Base-by-base conservation (phyloP, 306 rosid genomes). In the Prunus davidiana region DNA sequence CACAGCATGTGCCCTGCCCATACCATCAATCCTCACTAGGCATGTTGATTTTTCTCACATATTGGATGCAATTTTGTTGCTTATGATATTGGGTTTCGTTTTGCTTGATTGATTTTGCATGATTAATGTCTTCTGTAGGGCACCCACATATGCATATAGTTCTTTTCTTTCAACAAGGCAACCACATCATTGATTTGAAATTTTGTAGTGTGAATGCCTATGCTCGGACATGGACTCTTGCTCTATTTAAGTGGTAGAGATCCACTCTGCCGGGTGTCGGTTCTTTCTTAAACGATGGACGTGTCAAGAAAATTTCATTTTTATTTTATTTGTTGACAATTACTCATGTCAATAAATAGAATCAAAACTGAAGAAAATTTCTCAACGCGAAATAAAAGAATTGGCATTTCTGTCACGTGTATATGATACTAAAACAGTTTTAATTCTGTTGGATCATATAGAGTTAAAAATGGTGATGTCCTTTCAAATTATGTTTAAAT, bases 1-100 rank as follows among this genome's bases (percentile, higher is more conserved):
- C 87, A 83, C 28, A 20, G 55, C 97, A 91, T 86, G 94, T 87
- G 90, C 78, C 75, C 70, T 69, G 84, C 92, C 92, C 97, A 87
- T 84, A 69, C 88, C 50, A 18, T 58, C 70, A 82, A 77, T 79
- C 38, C 65, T 46, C 77, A 67, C 54, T 4, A 79, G 51, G 73
- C 3, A 5, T n/a, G 66, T 79, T 51, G 69, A 47, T 43, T 47
- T 66, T 73, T 24, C 32, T 52, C 14, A 45, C 58, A 72, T 46
- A 75, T 51, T 43, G 50, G 49, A 41, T 73, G 63, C 38, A 49
- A 52, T 32, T 68, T 60, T 74, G 12, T 49, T 55, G 57, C 60
- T 24, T 43, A 46, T 58, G 69, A 60, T 32, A 27, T 58, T 13
- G 55, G 69, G 69, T 46, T 38, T 74, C 41, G 38, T 38, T 68